phyloP scores from a whole-genome alignment of 2,329 filamentous ascomycete genomes.

The Epichloe festucae region DNA sequence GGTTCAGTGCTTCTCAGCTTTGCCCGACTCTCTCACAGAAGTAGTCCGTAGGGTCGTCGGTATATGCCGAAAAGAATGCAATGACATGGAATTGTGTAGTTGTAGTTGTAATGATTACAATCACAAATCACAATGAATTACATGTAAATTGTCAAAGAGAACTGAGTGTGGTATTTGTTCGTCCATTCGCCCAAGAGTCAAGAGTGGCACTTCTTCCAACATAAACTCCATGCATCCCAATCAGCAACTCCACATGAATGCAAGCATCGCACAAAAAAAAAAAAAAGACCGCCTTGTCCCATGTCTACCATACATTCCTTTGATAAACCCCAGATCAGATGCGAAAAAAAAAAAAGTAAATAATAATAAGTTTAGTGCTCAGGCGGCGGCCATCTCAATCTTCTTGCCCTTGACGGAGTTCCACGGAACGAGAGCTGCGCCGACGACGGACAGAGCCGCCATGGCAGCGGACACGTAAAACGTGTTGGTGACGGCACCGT shows the following conservation, averaged over 20 bases:
- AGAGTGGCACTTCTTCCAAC: too few species aligned
- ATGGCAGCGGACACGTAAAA: constrained; percentile 6
- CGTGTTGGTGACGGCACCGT: constrained; percentile 4
- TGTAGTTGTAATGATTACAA: too few species aligned
- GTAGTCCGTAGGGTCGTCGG: too few species aligned
- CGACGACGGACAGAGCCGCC: constrained; percentile 3
- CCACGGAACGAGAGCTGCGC: constrained; percentile 4
- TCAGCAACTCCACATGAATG: too few species aligned
- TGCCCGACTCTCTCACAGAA: too few species aligned
- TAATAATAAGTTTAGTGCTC: neutral
- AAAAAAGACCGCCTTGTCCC: neutral
- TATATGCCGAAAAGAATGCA: too few species aligned
- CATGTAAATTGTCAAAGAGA: neutral
- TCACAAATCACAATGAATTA: too few species aligned
- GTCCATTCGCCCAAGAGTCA: too few species aligned
- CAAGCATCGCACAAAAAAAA: neutral
- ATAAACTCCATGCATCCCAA: neutral
- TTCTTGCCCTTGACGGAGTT: constrained; percentile 7
- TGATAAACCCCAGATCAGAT: neutral
- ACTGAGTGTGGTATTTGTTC: neutral
- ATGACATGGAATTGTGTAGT: too few species aligned
- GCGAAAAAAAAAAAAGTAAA: too few species aligned
- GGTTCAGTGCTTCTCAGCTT: too few species aligned
- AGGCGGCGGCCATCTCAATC: constrained; percentile 6
- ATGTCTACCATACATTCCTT: neutral